Conservation (phyloP, 2,329 filamentous ascomycete genomes). For the Trichoderma sp. region DNA sequence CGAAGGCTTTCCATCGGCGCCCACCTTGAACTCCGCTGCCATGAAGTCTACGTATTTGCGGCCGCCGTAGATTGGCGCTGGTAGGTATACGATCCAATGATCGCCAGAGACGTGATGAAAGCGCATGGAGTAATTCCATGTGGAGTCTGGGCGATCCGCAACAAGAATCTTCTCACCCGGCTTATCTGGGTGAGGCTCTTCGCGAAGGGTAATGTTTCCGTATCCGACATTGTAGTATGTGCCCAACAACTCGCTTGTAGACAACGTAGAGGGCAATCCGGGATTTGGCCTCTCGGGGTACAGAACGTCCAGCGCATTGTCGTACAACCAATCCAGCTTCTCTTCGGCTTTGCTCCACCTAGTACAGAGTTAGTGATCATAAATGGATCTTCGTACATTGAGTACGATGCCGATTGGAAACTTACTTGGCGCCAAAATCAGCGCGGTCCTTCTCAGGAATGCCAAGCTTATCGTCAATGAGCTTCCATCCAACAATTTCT, state of each 20-base stretch:
- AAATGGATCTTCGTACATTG: neutral
- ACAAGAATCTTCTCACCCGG: constrained; percentile 25
- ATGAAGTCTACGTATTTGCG: constrained; percentile 1
- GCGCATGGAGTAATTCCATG: constrained; percentile 26
- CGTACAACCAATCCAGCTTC: constrained; percentile 23
- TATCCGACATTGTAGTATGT: constrained; percentile 47
- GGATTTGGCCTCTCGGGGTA: constrained; percentile 40
- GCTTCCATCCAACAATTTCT: constrained; percentile 28
- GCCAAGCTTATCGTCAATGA: constrained; percentile 33
- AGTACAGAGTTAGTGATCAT: neutral
- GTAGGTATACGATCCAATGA: constrained; percentile 28
- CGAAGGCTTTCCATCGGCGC: neutral
- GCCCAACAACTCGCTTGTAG: constrained; percentile 36
- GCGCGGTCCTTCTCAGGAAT: constrained; percentile 26
- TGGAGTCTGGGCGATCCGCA: constrained; percentile 26
- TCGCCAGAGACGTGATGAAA: constrained; percentile 31
- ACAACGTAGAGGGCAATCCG: constrained; percentile 36
- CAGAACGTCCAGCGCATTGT: constrained; percentile 34
- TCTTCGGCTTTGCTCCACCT: neutral
- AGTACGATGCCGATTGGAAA: neutral
- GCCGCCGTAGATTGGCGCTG: neutral
- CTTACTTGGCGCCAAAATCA: constrained; percentile 26
- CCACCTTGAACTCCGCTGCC: constrained; percentile 23
- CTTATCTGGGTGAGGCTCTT: constrained; percentile 21
- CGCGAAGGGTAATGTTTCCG: constrained; percentile 27